Evolutionary conservation across 345 rosid genomes (phyloP), one percentile per base, ranked within the genome.

Genomic region (Erodium maritimum): DNA sequence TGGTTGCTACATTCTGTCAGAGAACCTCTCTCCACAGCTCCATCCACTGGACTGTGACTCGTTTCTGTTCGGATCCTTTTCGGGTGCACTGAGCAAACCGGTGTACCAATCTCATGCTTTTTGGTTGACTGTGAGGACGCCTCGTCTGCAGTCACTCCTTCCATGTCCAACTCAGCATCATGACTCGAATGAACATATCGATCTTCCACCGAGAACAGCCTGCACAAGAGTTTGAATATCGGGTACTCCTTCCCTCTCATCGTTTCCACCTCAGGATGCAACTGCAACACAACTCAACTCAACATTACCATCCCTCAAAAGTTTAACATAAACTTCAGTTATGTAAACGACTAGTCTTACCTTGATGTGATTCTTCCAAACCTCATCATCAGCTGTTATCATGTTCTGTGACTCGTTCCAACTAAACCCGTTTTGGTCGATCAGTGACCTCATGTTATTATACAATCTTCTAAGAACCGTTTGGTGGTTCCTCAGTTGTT

Each of bases 241-340:
- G 58, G 58, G 13, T 10, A 55, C 5, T 55, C 58, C 58, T 55
- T 55, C 12, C 22, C 19, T 55, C 22, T 55, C 13, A 55, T 55
- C 17, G 34, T 55, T 21, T 24, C 58, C 21, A 17, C 23, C 34
- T 21, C 23, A 55, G 54, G 54, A 17, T 51, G 54, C 10, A 19
- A 19, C 54, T 51, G 54, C 54, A 51, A 10, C 17, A 51, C 19
- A n/a, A 51, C 13, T 17, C n/a, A 51, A 17, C 3, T 19, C 17
- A 51, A 4, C 5, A 51, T 17, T 51, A n/a, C 48, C 48, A 42
- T 16, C 17, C 3, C 8, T 3, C 48, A 42, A 42, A 9, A 42
- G 8, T 42, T 42, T 14, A 7, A 42, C 17, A 42, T 12, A 42
- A 42, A 42, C 6, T 42, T 42, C 2, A 42, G 48, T 14, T 42